Base-by-base conservation (phyloP, 805 yeast species). In the Monosporozyma yasuniensis region DNA sequence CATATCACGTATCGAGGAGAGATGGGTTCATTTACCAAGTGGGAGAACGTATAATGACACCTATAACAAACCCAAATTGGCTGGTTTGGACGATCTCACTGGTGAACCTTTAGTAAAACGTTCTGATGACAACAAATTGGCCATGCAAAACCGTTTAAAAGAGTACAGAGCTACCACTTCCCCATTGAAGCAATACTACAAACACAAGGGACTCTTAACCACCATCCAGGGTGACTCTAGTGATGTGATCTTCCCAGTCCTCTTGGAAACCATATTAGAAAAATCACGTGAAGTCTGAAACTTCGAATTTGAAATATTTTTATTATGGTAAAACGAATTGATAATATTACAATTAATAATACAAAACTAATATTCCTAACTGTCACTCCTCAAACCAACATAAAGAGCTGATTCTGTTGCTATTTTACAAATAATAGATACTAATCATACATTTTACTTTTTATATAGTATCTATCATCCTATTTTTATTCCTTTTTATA, bases 21-120 rank as follows among this genome's bases (percentile, higher is more conserved):
- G 97, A 56, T 88, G 87, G 83, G 84, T 89, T 39, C 97, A 90
- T 66, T 63, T 75, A 12, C 80, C 86, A 0, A 85, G 95, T 47
- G 97, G 97, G 0, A 72, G 97, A 55, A 83, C 89, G 2, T 90
- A 90, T 65, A 91, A 87, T 64, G 64, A 86, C 54, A 81, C 87
- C 49, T 90, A 88, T 67, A 89, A 86, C 59, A 96, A 97, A 6
- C 98, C 98, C 8, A 83, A 83, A 59, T 76, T 74, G 1, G 80
- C 88, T 0, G 95, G 88, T 34, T 74, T 69, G 53, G 98, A 90
- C 61, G 97, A 90, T 64, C 61, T 88, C 2, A 90, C 98, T 0
- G 96, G 96, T 0, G 97, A 90, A 62, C 83, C 87, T 2, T 72
- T 90, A 50, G 67, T 77, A 16, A 86, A 88, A 67, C 76, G 98